Conservation (phyloP, 2,329 filamentous ascomycete genomes). For the Davidsoniella virescens region DNA sequence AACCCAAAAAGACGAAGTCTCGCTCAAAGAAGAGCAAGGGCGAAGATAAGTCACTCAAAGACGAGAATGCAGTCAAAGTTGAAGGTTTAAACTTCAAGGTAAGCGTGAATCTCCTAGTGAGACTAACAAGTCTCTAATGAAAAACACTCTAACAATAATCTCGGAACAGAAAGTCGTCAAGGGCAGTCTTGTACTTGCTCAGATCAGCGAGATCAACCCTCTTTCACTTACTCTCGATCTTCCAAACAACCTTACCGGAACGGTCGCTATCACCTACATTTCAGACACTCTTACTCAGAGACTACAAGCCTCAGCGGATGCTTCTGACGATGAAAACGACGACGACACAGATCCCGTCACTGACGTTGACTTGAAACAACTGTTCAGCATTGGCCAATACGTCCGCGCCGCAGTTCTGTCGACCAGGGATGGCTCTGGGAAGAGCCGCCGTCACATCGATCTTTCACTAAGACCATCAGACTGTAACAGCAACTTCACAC, state of each 20-base stretch:
- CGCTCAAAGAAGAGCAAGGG: constrained; percentile 28
- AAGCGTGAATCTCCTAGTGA: constrained; percentile 17
- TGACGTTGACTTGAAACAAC: constrained; percentile 42
- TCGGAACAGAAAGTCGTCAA: constrained; percentile 55
- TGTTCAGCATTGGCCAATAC: constrained; percentile 78
- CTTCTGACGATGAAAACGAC: constrained; percentile 36
- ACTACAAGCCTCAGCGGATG: constrained; percentile 49
- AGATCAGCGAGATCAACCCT: constrained; percentile 64
- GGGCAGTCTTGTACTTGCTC: constrained; percentile 76
- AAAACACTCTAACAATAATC: constrained; percentile 14
- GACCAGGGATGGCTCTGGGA: constrained; percentile 41
- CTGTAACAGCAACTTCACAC: constrained; percentile 58
- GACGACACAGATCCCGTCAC: constrained; percentile 38
- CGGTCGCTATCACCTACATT: constrained; percentile 80
- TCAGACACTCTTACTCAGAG: constrained; percentile 63
- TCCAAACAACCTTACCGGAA: constrained; percentile 84
- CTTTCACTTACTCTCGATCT: constrained; percentile 68
- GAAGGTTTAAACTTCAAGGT: constrained; percentile 86
- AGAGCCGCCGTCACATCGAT: constrained; percentile 68
- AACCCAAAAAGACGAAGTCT: constrained; percentile 7
- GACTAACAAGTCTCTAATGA: not conserved
- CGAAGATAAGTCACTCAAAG: constrained; percentile 27
- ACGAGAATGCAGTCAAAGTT: constrained; percentile 49
- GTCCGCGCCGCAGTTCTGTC: constrained; percentile 70
- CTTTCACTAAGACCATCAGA: constrained; percentile 67